phyloP scores from a whole-genome alignment of 306 rosid species.

The Inga leiocalycina region DNA sequence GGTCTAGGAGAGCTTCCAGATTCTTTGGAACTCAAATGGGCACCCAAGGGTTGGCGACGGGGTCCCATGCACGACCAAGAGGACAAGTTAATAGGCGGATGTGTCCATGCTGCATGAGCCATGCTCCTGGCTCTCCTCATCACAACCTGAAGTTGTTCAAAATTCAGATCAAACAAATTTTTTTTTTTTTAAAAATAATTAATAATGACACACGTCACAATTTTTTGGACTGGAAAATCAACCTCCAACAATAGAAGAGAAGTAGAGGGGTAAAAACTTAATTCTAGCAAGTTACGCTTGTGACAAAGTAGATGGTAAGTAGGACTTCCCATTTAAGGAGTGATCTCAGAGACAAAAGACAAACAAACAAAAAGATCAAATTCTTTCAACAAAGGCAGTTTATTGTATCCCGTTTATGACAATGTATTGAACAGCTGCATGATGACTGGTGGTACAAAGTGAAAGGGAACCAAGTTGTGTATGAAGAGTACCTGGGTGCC shows the following conservation, averaged over 20 bases:
- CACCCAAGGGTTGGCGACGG: slow-evolving; percentile 63
- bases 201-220: background rate
- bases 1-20: slow-evolving; percentile 45
- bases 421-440: background rate
- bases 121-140: slow-evolving; percentile 94
- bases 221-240: slow-evolving; percentile 2
- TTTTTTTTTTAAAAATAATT: background rate
- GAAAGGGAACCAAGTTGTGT: background rate
- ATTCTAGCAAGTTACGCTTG: background rate
- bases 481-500: slow-evolving; percentile 79
- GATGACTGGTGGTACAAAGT: background rate
- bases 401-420: slow-evolving; percentile 8
- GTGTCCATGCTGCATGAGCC: slow-evolving; percentile 99
- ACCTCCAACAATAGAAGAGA: slow-evolving; percentile 12
- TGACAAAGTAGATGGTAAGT: background rate
- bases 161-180: slow-evolving; percentile 22
- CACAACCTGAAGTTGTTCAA: slow-evolving; percentile 66
- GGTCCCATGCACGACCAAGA: slow-evolving; percentile 99
- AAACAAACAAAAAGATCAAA: background rate
- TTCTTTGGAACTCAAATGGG: slow-evolving; percentile 46
- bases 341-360: slow-evolving; percentile 10
- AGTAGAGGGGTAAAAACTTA: background rate
- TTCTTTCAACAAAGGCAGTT: background rate
- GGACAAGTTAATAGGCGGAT: slow-evolving; percentile 67
- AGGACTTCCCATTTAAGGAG: background rate